phyloP scores from a whole-genome alignment of 169 alveolate species.

The Plasmodium reichenowi region DNA sequence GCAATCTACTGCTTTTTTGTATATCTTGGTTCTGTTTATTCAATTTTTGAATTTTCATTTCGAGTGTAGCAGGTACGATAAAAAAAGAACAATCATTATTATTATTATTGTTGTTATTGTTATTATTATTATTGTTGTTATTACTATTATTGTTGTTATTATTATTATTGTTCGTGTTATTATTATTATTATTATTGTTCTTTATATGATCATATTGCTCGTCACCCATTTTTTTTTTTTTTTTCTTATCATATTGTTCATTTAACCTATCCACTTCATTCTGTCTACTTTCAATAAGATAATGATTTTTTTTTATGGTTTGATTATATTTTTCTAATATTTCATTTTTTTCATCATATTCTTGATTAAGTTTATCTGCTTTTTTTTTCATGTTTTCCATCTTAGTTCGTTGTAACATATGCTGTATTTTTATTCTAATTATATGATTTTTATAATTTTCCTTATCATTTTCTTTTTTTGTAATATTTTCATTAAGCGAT shows the following conservation, averaged over 20 bases:
- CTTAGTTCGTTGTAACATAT: constrained; percentile 54
- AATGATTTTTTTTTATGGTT: constrained; percentile 53
- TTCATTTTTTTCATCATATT: constrained; percentile 48
- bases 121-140: neutral
- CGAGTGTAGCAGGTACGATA: constrained; percentile 23
- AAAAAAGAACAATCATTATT: neutral
- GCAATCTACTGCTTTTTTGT: constrained; percentile 27
- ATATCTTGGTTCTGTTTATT: constrained; percentile 43
- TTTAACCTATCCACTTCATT: constrained; percentile 68
- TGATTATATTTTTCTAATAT: constrained; percentile 12
- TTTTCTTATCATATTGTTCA: constrained; percentile 58
- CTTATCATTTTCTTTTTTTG: constrained; percentile 68
- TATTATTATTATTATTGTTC: no score
- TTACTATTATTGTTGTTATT: neutral
- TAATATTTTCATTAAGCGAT: constrained; percentile 46
- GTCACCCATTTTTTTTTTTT: constrained; percentile 24
- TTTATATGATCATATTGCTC: neutral
- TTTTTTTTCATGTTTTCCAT: constrained; percentile 71
- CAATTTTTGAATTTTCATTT: constrained; percentile 62
- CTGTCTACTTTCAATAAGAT: constrained; percentile 58
- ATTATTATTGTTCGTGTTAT: constrained; percentile 4
- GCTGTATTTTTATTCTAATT: constrained; percentile 62
- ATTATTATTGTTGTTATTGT: neutral
- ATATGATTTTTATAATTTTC: constrained; percentile 71
- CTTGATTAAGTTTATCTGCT: constrained; percentile 26